Evolutionary conservation across 305 asterid genomes (phyloP), one percentile per base, ranked within the genome.

Genomic region (Fraxinus velutina): DNA sequence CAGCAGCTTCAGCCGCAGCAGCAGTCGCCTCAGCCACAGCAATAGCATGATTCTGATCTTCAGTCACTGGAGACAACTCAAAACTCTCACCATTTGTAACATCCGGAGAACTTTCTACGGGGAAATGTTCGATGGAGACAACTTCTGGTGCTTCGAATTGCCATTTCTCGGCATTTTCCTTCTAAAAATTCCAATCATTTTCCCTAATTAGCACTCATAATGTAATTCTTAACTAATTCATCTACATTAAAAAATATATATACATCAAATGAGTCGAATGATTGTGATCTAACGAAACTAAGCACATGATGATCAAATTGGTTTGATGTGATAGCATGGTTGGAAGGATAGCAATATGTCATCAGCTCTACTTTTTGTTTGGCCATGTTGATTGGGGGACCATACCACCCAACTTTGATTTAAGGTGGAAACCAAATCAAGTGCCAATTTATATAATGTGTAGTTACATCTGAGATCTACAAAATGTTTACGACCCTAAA

Each of bases 41-140:
- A 74, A 86, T 85, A 0, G 87, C 89, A 47, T 87, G 92, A 80
- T 80, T 83, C 0, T 60, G 85, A 87, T 83, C 88, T 79, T 85
- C 87, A 0, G 66, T 73, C 42, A 66, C 76, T 5, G 85, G 91
- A 30, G 92, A 91, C 42, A 89, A 88, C 72, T 44, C 85, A 70
- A 84, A 22, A 73, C 94, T 88, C 84, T 85, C 91, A 66, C 82
- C 94, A 42, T 88, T 87, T 0, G 93, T 88, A 62, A 82, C 34
- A 73, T 94, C 98, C 1, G 97, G 96, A 27, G 98, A 95, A 75
- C 95, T 96, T 79, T 86, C 97, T 1, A 91, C 89, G 0, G 97
- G 94, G 72, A 94, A 96, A 87, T 93, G 97, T 89, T 96, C 97
- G 0, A 92, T 86, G 2, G 97, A 88, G 75, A 94, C 95, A 0